Evolutionary conservation across 257 asterid genomes (phyloP), one percentile per base, ranked within the genome.

Genomic region (Phtheirospermum japonicum): DNA sequence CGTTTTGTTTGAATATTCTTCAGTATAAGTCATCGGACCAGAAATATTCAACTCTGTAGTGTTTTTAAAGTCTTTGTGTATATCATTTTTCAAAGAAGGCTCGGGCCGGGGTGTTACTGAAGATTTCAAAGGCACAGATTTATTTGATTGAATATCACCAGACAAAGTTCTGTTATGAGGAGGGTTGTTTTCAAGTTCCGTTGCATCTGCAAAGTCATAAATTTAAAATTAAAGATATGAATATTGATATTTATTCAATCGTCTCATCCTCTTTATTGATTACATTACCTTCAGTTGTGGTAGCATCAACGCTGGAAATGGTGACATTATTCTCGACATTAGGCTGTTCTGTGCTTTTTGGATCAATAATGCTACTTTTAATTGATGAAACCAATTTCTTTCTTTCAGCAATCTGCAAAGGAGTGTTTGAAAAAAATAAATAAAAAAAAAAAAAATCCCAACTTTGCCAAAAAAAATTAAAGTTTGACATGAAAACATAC

Each of bases 361-460:
- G 79, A 71, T 80, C 77, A 30, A 78, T 61, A 9, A 82, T 68
- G 78, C 89, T 83, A 65, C 64, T 78, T 79, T 76, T 87, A 59
- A 93, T 89, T 14, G 94, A 76, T 39, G 95, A 82, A 19, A 87
- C 89, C 73, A 89, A 30, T 63, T 85, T 89, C 77, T 79, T 93
- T 67, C 97, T 80, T 78, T 89, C 91, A 37, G 91, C 80, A 70
- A 89, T 93, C 99, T 93, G 85, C 68, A 61, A 73, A 42, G 20
- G 53, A 59, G 28, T 26, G 53, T 28, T n/a, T n/a, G n/a, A 33
- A 52, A 34, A 46, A 49, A 23, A 23, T 23, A 3, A 23, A 23
- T 9, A 2, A 4, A 48, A 48, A 48, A 16, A 14, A 12, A 6
- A 7, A 23, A 33, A 69, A 9, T 32, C 51, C 40, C 48, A 57